Base-by-base conservation (phyloP, 129 eudicot genomes). In the Pulicaria dysenterica region DNA sequence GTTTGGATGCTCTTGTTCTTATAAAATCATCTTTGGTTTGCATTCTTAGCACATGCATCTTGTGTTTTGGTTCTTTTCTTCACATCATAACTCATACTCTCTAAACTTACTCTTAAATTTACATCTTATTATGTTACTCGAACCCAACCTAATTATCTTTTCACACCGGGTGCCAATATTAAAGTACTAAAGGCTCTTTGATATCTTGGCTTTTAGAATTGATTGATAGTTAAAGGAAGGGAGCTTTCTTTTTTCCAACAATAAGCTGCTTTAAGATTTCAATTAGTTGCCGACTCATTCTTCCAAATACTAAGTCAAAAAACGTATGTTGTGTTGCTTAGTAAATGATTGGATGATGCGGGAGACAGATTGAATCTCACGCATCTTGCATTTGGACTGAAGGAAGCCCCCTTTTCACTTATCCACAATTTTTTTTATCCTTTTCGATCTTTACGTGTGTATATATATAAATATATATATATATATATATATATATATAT, bases 251-350 rank as follows among this genome's bases (percentile, higher is more conserved):
- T 84, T 45, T 91, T 89, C 81, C 96, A 89, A 78, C 58, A 79
- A 75, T 56, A 81, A 85, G 85, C 41, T 51, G 81, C 31, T 58
- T 65, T 81, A 73, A 63, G 87, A 73, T 89, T 17, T 82, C 84
- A 86, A 73, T 86, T 89, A 73, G 89, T 91, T 89, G 96, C 87
- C 73, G 89, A 86, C 84, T 89, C 96, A 86, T 89, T 89, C 96
- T 86, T 83, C 79, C 96, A 89, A 67, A 83, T 89, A 74, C 85
- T 77, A 80, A 72, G 87, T 69, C 19, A 54, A 34, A 9, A 9
- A 24, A 24, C 31, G 31, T 0, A 14, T 7, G 13, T 0, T 4
- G 0, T 69, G 8, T 45, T 11, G 71, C 80, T 65, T 55, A 16
- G 79, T 71, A 82, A 46, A 69, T 87, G 89, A 79, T 68, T 87